Evolutionary conservation across 208 protist genomes (phyloP).

Genomic region (Trypanosoma avium): DNA sequence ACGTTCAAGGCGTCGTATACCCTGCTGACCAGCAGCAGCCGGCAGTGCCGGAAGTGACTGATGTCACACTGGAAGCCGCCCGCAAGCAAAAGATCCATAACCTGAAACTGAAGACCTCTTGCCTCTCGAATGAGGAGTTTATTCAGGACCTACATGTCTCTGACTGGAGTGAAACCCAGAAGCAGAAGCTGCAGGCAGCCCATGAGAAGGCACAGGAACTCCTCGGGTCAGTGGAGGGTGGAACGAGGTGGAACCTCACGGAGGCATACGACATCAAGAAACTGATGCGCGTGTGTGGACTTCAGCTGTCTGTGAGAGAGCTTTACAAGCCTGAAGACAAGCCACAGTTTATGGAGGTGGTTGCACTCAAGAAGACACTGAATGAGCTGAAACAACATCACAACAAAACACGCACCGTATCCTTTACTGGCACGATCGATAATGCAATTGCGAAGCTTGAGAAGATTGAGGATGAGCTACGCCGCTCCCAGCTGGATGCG

Average conservation of each 20-base stretch:
- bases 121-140: conserved; percentile 55
- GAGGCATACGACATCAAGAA: conserved; percentile 59
- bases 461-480: conserved; percentile 55
- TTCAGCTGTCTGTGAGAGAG: conserved; percentile 49
- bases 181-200: conserved; percentile 51
- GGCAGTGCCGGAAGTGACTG: conserved; percentile 37
- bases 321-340: conserved; percentile 64
- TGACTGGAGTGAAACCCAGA: conserved; percentile 57
- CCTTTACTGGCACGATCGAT: conserved; percentile 52
- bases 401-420: conserved; percentile 59
- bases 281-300: conserved; percentile 54
- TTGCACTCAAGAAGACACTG: conserved; percentile 47
- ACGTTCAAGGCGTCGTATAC: neutral
- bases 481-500: conserved; percentile 54
- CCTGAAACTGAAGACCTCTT: conserved; percentile 48
- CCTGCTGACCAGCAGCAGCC: conserved; percentile 24
- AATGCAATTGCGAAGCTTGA: conserved; percentile 52
- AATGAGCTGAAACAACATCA: conserved; percentile 57
- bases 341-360: conserved; percentile 53
- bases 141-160: conserved; percentile 56
- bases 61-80: conserved; percentile 52
- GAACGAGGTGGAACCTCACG: conserved; percentile 55
- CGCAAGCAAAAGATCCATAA: conserved; percentile 62
- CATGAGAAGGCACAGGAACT: conserved; percentile 51
- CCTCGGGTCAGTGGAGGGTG: conserved; percentile 37